Conservation (phyloP, 495 filamentous ascomycete species). For the Gamarada debralockiae region DNA sequence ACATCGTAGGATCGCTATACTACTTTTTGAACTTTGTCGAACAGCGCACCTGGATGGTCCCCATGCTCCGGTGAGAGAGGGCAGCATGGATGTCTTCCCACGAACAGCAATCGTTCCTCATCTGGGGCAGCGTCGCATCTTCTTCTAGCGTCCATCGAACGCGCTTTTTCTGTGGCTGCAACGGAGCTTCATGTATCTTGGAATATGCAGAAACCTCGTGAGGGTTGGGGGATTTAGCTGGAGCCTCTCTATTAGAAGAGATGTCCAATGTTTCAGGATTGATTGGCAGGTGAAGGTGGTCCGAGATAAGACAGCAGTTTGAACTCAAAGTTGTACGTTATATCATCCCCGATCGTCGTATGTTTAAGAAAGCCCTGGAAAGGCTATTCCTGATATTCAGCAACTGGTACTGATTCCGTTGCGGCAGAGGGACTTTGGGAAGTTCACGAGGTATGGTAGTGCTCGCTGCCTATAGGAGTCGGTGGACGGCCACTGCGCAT, state of each 20-base stretch:
- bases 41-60: no score
- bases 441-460: no score
- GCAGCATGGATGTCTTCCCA: no score
- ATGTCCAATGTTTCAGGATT: conserved; percentile 11
- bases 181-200: not conserved
- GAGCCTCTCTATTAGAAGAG: not conserved
- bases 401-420: not conserved
- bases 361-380: not conserved
- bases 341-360: not conserved
- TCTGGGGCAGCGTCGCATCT: no score
- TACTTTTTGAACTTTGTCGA: not conserved
- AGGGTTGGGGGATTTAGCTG: no score
- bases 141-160: no score
- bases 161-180: not conserved
- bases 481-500: not conserved
- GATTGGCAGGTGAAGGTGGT: conserved; percentile 11
- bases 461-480: not conserved
- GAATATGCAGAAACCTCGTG: not conserved
- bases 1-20: no score
- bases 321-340: not conserved
- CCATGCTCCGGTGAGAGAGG: not conserved
- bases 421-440: no score
- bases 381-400: no score
- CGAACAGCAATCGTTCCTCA: no score
- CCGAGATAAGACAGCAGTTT: no score